Base-by-base conservation (phyloP, 192 early-diverging fungal species). In the Podila verticillata region DNA sequence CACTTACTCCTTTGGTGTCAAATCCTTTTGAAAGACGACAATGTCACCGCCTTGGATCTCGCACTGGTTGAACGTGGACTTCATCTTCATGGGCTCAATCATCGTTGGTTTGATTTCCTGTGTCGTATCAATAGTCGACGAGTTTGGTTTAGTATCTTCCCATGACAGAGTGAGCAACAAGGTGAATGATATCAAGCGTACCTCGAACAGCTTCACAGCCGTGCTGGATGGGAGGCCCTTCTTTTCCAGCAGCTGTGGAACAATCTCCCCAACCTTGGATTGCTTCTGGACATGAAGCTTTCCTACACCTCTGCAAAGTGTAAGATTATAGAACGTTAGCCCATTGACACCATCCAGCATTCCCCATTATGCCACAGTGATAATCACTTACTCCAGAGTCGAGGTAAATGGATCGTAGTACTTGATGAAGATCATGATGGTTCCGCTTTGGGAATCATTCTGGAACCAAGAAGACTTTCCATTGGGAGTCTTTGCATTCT, bases 1-100 rank as follows among this genome's bases (percentile, higher is more conserved):
- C 72, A 74, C 74, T 19, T 79, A 88, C 82, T 88, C 83, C 68
- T 84, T 82, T 32, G 73, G 81, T 22, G 81, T 86, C 26, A 91
- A 68, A 26, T 83, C 83, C 24, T 81, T 82, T 82, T 97, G 95
- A 81, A 93, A 91, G 69, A 89, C 92, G 63, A 99, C 89, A 63
- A 99, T 98, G 74, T 99, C 98, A 34, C 98, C 98, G 63, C 93
- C 93, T 75, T 95, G 92, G 57, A 99, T 90, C 75, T 99, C 98
- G 17, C 93, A 91, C 32, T 82, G 60, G 3, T 59, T 57, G 81
- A 96, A 97, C 2, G 93, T 93, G 34, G 65, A 34, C 34, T 86
- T 82, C 13, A 71, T 36, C 63, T 94, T 91, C 84, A 95, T 89
- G 30, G 72, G 68, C 51, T 98, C 96, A 58, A 99, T 93, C 93